Evolutionary conservation across 225 moss, liverwort and hornwort genomes (phyloP).

Genomic region (Physcomitrellopsis africana): DNA sequence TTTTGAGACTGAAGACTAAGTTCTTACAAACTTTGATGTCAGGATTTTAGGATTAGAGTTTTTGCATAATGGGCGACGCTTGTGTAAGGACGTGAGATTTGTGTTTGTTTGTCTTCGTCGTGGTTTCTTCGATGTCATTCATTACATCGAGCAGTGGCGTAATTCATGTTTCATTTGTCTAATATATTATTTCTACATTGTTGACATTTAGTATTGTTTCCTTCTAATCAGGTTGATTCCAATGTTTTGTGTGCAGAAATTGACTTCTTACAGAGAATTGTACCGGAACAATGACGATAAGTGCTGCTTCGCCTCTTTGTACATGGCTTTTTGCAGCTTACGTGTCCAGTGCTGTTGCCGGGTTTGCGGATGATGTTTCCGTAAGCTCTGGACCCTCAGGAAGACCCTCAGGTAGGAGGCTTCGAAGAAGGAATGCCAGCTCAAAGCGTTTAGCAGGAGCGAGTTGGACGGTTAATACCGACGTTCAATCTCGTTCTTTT

Average conservation of each 20-base stretch:
- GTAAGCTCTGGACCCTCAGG: slow-evolving; percentile 55
- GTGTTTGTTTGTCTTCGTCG: neutral
- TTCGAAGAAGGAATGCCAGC: slow-evolving; percentile 54
- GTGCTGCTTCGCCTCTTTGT: slow-evolving; percentile 54
- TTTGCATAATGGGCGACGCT: neutral
- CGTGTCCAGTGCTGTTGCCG: slow-evolving; percentile 49
- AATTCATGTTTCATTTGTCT: too few relatives aligned
- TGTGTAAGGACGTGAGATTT: neutral
- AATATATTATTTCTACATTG: neutral
- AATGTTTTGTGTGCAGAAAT: slow-evolving; percentile 27
- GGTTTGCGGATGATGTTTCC: slow-evolving; percentile 45
- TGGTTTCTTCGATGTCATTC: too few relatives aligned
- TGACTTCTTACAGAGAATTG: slow-evolving; percentile 17
- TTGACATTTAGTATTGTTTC: neutral
- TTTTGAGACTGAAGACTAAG: slow-evolving; percentile 1
- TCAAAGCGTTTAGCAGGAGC: slow-evolving; percentile 57
- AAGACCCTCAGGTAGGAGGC: slow-evolving; percentile 54
- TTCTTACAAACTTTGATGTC: neutral
- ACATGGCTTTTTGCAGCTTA: slow-evolving; percentile 61
- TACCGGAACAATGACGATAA: slow-evolving; percentile 40
- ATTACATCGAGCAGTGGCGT: too few relatives aligned
- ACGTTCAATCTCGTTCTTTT: slow-evolving; percentile 46
- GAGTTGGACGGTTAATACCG: slow-evolving; percentile 48
- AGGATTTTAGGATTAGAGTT: slow-evolving; percentile 11
- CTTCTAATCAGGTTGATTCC: neutral